Evolutionary conservation across 768 basidiomycete species (phyloP), one percentile per base, ranked within the genome.

Genomic region (Agrocybe pediades): DNA sequence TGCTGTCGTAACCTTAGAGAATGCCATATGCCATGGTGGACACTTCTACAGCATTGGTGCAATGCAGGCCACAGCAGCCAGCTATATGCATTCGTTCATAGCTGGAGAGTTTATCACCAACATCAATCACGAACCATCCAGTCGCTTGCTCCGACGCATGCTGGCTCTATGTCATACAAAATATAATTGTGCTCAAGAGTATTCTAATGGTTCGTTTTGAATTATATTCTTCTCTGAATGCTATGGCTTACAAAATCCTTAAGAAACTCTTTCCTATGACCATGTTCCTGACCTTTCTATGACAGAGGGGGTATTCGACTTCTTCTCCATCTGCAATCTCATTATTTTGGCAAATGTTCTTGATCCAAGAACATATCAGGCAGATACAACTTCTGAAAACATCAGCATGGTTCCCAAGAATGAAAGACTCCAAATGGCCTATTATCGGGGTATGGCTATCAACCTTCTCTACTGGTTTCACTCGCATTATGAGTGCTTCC

Each of bases 281-380:
- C 60, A 61, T 51, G 25, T 58, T n/a, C 60, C 60, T 3, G 25
- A 61, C 25, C 20, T 61, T 9, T 16, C 44, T 11, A 51, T 25
- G 2, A 36, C 55, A 9, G 23, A 41, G 21, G 57, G 57, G 15
- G 11, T 61, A 17, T 23, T 58, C 13, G 36, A 53, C 45, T 25
- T 61, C 8, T 39, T 61, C 6, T 54, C 56, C 8, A 11, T 43
- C 5, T 61, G 59, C 30, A 41, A 46, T 17, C 49, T 57, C 3
- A 53, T 55, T 9, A 53, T 61, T 21, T 25, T 61, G 6, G 56
- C 49, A 9, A 61, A 61, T 47, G 60, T 58, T 15, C 47, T 58
- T 7, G 53, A 61, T 42, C 46, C 49, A 21, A 17, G 56, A 7
- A 61, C 56, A 6, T 61, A 61, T 39, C 23, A 5, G 2, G 50